Conservation (phyloP, 371 early-diverging fungal genomes). For the Rhizomucor pusillus region DNA sequence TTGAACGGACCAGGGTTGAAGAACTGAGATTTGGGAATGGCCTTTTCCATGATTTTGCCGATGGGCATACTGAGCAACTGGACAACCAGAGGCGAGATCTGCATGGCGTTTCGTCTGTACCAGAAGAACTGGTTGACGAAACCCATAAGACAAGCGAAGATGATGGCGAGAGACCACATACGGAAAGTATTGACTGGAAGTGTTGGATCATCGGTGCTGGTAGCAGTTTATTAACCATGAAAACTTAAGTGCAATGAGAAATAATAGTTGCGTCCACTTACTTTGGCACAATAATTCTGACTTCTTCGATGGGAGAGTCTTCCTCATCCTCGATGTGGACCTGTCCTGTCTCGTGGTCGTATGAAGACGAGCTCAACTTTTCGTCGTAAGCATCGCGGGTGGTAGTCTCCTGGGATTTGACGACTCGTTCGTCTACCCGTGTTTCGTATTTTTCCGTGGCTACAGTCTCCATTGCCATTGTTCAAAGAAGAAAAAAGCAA, state of each 20-base stretch:
- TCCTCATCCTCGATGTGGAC: slow-evolving; percentile 37
- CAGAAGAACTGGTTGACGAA: slow-evolving; percentile 80
- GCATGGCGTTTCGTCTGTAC: slow-evolving; percentile 59
- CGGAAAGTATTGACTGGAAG: slow-evolving; percentile 77
- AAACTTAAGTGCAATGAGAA: neutral
- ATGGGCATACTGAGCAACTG: slow-evolving; percentile 64
- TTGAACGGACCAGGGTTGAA: slow-evolving; percentile 83
- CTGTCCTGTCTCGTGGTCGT: neutral
- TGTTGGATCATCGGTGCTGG: slow-evolving; percentile 61
- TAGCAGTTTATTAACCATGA: too few species aligned
- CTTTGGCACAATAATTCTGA: slow-evolving; percentile 64
- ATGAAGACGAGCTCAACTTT: neutral
- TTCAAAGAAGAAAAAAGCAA: too few species aligned
- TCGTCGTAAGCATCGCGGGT: neutral
- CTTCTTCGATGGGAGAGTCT: slow-evolving; percentile 77
- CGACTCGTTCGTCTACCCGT: too few species aligned
- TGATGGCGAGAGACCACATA: slow-evolving; percentile 64
- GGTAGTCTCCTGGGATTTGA: too few species aligned
- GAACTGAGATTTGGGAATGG: slow-evolving; percentile 23
- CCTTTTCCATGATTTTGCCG: slow-evolving; percentile 60
- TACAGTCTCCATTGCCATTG: too few species aligned
- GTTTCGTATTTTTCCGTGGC: too few species aligned
- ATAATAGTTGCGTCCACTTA: slow-evolving; percentile 13
- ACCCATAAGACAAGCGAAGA: slow-evolving; percentile 57
- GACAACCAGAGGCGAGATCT: slow-evolving; percentile 47